Conservation (phyloP, 495 filamentous ascomycete genomes). For the Talaromyces nanjingensis region DNA sequence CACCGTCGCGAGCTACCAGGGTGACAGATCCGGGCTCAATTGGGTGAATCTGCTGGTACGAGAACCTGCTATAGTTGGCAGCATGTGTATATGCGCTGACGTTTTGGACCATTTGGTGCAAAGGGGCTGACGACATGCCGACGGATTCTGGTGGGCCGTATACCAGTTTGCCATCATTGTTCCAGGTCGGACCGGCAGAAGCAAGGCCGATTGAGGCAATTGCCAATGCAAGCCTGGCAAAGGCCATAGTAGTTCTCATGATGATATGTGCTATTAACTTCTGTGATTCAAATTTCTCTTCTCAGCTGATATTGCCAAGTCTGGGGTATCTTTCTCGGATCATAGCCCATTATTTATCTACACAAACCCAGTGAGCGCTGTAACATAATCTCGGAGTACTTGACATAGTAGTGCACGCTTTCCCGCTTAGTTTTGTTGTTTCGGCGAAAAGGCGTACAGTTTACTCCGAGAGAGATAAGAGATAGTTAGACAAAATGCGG, state of each 20-base stretch:
- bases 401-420: not conserved
- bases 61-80: conserved; percentile 16
- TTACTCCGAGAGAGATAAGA: conserved; percentile 2
- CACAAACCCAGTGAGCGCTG: not conserved
- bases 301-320: not conserved
- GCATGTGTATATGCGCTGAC: conserved; percentile 19
- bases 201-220: conserved; percentile 1
- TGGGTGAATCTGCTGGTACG: conserved; percentile 14
- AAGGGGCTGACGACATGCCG: conserved; percentile 15
- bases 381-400: not conserved
- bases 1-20: conserved; percentile 17
- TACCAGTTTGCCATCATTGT: conserved; percentile 11
- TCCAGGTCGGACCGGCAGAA: not conserved
- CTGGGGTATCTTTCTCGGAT: not conserved
- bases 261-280: not conserved
- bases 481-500: not conserved
- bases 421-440: not conserved
- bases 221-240: not conserved
- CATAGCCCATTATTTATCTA: not conserved
- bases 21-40: conserved; percentile 19
- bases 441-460: not conserved
- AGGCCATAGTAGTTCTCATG: not conserved
- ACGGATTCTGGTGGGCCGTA: conserved; percentile 20
- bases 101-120: conserved; percentile 16
- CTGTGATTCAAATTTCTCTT: not conserved